Evolutionary conservation across 306 rosid species (phyloP).

Genomic region (Gastrolobium villosum): DNA sequence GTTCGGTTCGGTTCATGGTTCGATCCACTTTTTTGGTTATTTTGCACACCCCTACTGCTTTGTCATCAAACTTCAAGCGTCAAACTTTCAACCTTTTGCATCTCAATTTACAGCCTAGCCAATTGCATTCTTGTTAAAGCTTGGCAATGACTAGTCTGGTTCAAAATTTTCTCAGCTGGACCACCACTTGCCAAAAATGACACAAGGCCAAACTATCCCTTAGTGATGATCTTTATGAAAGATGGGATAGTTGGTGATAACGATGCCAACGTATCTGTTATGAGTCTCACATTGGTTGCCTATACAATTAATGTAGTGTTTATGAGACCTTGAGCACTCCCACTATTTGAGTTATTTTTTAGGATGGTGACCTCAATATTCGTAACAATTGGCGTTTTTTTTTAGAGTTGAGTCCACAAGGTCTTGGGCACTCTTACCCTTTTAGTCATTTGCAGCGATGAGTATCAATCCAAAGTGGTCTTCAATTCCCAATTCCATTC

Average conservation of each 20-base stretch:
- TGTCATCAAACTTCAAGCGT: constrained; percentile 8
- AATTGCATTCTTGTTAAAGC: constrained; percentile 32
- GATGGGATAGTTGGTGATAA: constrained; percentile 36
- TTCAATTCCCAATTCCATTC: not conserved
- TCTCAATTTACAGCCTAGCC: constrained; percentile 1
- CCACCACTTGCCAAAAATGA: constrained; percentile 48
- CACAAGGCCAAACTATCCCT: constrained; percentile 24
- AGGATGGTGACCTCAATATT: too few relatives aligned
- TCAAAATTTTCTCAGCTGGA: constrained; percentile 34
- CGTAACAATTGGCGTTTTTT: too few relatives aligned
- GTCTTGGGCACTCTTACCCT: too few relatives aligned
- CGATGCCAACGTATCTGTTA: constrained; percentile 34
- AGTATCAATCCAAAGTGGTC: constrained; percentile 27
- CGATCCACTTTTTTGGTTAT: too few relatives aligned
- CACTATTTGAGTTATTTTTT: too few relatives aligned
- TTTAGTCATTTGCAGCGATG: too few relatives aligned
- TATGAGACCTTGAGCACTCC: too few relatives aligned
- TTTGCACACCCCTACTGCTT: too few relatives aligned
- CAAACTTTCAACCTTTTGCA: constrained; percentile 4
- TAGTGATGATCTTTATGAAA: constrained; percentile 3
- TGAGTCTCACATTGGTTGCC: too few relatives aligned
- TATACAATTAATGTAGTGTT: too few relatives aligned
- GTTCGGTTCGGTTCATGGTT: too few relatives aligned
- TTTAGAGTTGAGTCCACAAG: too few relatives aligned
- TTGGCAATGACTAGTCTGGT: constrained; percentile 11